phyloP scores from a whole-genome alignment of 805 yeast species.

The Lachancea cidri region DNA sequence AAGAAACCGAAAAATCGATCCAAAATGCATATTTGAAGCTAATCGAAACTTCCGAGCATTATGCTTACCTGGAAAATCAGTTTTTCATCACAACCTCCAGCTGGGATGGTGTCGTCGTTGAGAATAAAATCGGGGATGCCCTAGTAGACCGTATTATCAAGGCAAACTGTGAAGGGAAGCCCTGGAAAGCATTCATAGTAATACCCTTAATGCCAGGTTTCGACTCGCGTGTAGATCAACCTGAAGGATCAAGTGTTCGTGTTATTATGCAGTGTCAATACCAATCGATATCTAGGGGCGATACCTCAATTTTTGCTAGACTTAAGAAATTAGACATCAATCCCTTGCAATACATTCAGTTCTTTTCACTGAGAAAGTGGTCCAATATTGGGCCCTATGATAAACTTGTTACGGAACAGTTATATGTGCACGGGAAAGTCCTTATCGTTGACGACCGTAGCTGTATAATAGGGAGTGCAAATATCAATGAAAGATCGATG shows the following conservation, averaged over 20 bases:
- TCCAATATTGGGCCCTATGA: slow-evolving; percentile 78
- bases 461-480: slow-evolving; percentile 96
- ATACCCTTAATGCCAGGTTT: slow-evolving; percentile 98
- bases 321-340: slow-evolving; percentile 73
- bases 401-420: slow-evolving; percentile 78
- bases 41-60: slow-evolving; percentile 89
- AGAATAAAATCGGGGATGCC: slow-evolving; percentile 89
- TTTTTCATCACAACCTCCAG: slow-evolving; percentile 88
- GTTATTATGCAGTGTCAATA: slow-evolving; percentile 95
- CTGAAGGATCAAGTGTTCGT: slow-evolving; percentile 92
- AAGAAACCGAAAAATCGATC: slow-evolving; percentile 80
- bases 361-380: slow-evolving; percentile 92
- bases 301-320: slow-evolving; percentile 79
- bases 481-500: slow-evolving; percentile 94
- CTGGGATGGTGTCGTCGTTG: slow-evolving; percentile 76
- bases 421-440: slow-evolving; percentile 89
- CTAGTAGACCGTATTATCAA: slow-evolving; percentile 91
- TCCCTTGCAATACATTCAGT: slow-evolving; percentile 88
- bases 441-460: slow-evolving; percentile 89
- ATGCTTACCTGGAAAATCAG: slow-evolving; percentile 92
- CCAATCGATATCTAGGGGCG: slow-evolving; percentile 87
- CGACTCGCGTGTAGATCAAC: slow-evolving; percentile 84
- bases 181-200: slow-evolving; percentile 87
- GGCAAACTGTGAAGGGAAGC: slow-evolving; percentile 69
- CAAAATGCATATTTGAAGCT: slow-evolving; percentile 88